Base-by-base conservation (phyloP, 108 stramenopile genomes). In the Pelagomonas calceolata region DNA sequence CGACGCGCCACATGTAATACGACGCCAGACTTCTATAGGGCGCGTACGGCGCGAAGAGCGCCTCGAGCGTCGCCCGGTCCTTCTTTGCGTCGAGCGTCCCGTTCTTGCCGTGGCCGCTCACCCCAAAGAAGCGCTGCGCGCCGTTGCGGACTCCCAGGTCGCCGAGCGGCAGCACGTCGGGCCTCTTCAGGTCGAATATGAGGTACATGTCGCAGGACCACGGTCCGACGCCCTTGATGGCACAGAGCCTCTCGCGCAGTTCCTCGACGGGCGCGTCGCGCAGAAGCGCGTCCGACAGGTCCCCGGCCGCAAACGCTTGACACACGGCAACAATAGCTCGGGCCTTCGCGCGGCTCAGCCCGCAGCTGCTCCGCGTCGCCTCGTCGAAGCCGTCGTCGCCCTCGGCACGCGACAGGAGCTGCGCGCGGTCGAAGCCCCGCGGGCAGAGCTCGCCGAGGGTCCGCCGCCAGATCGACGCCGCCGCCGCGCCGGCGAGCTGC, bases 201-300 rank as follows among this genome's bases (percentile, higher is more conserved):
- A 84, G 37, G 73, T 86, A 89, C 84, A 89, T 89, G 68, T 89
- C 84, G 65, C 77, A 75, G 16, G 78, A 69, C 88, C 88, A 89
- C 30, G 82, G 83, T 32, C 88, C 88, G 71, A 89, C 72, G 17
- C 88, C 88, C 66, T 80, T 79, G 67, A 89, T 71, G 21, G 75
- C 37, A 10, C 85, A 60, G 35, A 89, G 67, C 14, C 63, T 68
- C 12, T 72, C n/a, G 68, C 84, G 79, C 18, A 84, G 69, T n/a
- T n/a, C n/a, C n/a, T n/a, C n/a, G n/a, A n/a, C n/a, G n/a, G n/a
- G n/a, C n/a, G n/a, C n/a, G n/a, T n/a, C n/a, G n/a, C n/a, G n/a
- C n/a, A n/a, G n/a, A n/a, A n/a, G n/a, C n/a, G 5, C 39, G 39
- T 43, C 39, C 0, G 79, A 72, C 30, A 84, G 67, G 21, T 31